Evolutionary conservation across 345 rosid genomes (phyloP).

Genomic region (Physaria fendleri): DNA sequence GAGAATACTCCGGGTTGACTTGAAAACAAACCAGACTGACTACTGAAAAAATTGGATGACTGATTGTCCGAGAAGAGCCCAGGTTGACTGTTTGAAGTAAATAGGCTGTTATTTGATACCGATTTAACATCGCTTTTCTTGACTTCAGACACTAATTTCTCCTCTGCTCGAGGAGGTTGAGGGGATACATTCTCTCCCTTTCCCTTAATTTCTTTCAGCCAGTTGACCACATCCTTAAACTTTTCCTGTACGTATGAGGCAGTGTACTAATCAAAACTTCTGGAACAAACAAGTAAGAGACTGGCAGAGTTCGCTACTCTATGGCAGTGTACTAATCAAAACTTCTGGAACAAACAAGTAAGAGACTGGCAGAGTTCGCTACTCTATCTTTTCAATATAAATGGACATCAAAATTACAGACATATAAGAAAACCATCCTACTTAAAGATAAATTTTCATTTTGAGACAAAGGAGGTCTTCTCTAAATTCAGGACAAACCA

Average conservation of each 20-base stretch:
- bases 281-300: background rate
- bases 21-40: conserved; percentile 27
- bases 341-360: background rate
- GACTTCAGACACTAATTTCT: conserved; percentile 36
- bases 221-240: conserved; percentile 77
- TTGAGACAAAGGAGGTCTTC: background rate
- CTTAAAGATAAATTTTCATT: too few relatives aligned
- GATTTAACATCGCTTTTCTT: conserved; percentile 35
- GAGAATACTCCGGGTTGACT: conserved; percentile 28
- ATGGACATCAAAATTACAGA: background rate
- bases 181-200: conserved; percentile 41
- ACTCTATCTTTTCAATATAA: background rate
- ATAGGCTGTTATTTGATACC: conserved; percentile 13
- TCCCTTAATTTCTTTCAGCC: conserved; percentile 67
- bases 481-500: background rate
- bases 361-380: background rate
- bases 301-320: background rate
- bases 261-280: background rate
- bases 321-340: conserved; percentile 1
- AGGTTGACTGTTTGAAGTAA: conserved; percentile 17
- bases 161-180: conserved; percentile 38
- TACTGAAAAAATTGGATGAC: conserved; percentile 17
- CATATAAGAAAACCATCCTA: background rate
- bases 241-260: conserved; percentile 49
- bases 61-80: conserved; percentile 27